These are phyloP conservation scores for Kodamaea leandrae DNA, from an alignment of 805 yeast genomes.

Conservation along the genomic window DNA sequence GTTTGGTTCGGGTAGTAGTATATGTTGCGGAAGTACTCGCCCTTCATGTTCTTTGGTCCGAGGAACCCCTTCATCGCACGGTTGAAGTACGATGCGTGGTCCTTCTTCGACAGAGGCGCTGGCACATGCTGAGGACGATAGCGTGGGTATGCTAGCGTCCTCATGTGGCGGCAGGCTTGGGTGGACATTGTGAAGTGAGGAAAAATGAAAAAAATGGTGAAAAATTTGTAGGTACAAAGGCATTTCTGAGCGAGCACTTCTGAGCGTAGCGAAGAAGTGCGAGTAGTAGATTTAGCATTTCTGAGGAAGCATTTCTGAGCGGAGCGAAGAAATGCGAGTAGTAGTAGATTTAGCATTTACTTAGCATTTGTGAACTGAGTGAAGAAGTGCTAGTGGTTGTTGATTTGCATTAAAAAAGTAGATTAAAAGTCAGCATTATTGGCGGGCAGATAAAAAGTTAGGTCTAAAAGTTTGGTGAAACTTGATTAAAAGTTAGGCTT, in stretches of 20 bases:
- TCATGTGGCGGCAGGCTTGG: slow-evolving; percentile 21
- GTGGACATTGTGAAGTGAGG: slow-evolving; percentile 2
- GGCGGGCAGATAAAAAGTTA: too few relatives aligned
- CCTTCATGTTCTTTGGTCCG: slow-evolving; percentile 82
- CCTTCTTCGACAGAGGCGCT: slow-evolving; percentile 33
- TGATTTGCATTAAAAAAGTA: too few relatives aligned
- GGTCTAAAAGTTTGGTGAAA: too few relatives aligned
- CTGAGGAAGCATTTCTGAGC: too few relatives aligned
- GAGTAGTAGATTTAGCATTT: too few relatives aligned
- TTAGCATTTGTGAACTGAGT: too few relatives aligned
- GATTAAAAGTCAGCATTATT: too few relatives aligned
- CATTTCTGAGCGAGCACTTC: background rate
- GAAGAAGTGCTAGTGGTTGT: too few relatives aligned
- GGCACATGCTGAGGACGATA: slow-evolving; percentile 34
- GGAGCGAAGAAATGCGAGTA: too few relatives aligned
- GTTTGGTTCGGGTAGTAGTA: slow-evolving; percentile 65
- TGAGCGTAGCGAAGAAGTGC: background rate
- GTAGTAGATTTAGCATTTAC: too few relatives aligned
- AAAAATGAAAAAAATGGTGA: background rate
- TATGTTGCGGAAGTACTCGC: slow-evolving; percentile 75
- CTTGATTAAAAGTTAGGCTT: too few relatives aligned
- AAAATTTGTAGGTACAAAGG: background rate
- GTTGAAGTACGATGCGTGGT: slow-evolving; percentile 52
- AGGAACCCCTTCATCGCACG: slow-evolving; percentile 68
- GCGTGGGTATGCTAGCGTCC: slow-evolving; percentile 35